Evolutionary conservation across 2,329 filamentous ascomycete species (phyloP).

Genomic region (Plectosphaerella cucumerina): DNA sequence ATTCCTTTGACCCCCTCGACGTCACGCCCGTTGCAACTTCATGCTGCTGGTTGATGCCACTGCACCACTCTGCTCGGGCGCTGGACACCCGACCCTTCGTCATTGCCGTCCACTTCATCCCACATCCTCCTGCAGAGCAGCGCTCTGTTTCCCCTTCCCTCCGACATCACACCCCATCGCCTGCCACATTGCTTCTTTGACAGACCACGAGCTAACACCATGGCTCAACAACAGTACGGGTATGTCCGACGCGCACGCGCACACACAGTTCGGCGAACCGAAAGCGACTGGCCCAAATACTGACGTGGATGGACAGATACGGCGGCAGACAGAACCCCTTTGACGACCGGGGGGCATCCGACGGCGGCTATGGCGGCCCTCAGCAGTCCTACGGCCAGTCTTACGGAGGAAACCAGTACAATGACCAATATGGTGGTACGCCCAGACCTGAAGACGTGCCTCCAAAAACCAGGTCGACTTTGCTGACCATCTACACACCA

Average conservation of each 20-base stretch:
- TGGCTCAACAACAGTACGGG: conserved; percentile 10
- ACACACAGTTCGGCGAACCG: conserved; percentile 7
- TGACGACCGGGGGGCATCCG: conserved; percentile 44
- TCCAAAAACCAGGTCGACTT: background rate
- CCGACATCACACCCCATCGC: background rate
- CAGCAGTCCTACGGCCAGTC: conserved; percentile 13
- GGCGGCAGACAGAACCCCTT: conserved; percentile 53
- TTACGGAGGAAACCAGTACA: conserved; percentile 17
- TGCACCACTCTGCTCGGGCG: too few relatives aligned
- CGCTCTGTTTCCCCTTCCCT: background rate
- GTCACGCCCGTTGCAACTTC: background rate
- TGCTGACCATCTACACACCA: conserved; percentile 17
- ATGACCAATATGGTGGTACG: conserved; percentile 7
- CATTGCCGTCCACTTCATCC: too few relatives aligned
- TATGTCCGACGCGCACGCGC: conserved; percentile 22
- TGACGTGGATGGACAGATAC: conserved; percentile 43
- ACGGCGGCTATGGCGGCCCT: conserved; percentile 20
- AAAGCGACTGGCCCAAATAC: conserved; percentile 14
- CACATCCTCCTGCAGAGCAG: too few relatives aligned
- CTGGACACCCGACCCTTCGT: too few relatives aligned
- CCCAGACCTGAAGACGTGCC: background rate
- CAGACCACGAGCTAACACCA: background rate
- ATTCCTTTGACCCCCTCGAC: background rate
- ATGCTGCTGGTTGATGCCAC: background rate
- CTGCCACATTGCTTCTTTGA: background rate